These are phyloP conservation scores for Babesia bigemina DNA, from an alignment of 169 alveolate genomes.

Conservation along the genomic window DNA sequence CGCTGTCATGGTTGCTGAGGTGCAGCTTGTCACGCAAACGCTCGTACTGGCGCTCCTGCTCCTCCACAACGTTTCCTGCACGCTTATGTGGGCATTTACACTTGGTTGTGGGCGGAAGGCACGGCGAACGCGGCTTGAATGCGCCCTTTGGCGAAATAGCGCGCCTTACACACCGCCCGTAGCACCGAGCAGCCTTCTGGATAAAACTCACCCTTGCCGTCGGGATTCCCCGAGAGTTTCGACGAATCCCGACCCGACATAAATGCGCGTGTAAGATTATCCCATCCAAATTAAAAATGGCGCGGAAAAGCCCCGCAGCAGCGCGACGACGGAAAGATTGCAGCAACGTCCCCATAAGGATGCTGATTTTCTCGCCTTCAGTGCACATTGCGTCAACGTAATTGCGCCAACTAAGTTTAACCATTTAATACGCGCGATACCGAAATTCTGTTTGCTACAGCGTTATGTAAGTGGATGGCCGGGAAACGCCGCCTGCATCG, in stretches of 20 bases:
- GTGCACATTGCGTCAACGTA: not conserved
- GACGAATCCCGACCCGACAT: not conserved
- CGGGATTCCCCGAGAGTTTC: not conserved
- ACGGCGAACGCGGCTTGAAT: too few species aligned
- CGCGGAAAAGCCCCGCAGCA: not conserved
- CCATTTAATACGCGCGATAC: too few species aligned
- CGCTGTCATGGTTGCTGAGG: not conserved
- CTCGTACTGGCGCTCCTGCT: conserved; percentile 40
- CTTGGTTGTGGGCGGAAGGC: too few species aligned
- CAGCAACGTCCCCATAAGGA: not conserved
- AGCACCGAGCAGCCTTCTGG: not conserved
- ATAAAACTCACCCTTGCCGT: conserved; percentile 1
- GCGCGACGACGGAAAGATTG: not conserved
- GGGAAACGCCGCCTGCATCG: too few species aligned
- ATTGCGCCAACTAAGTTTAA: too few species aligned
- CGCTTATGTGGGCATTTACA: not conserved
- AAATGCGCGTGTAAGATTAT: not conserved
- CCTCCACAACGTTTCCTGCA: conserved; percentile 2
- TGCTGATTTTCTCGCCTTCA: not conserved
- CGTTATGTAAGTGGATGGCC: too few species aligned
- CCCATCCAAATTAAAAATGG: not conserved
- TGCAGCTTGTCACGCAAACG: conserved; percentile 13
- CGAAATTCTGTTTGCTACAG: too few species aligned
- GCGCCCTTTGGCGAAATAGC: too few species aligned
- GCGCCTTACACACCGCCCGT: too few species aligned